Percentiles rank a stretch among this genome's conserved stretches.
Evolutionary conservation across 345 rosid species (phyloP).

Genomic region (Iberis pinnata): DNA sequence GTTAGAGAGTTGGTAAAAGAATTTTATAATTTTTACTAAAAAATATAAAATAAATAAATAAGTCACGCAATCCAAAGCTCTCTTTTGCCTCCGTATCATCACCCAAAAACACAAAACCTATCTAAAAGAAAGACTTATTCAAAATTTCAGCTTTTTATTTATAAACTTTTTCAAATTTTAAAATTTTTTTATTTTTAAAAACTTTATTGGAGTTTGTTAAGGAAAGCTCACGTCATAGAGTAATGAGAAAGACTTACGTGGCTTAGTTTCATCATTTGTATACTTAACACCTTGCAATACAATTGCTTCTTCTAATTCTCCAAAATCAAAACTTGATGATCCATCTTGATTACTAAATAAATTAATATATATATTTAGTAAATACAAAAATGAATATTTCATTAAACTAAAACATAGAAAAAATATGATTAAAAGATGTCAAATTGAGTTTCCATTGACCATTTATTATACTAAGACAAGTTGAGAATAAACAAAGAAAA

Average conservation of each 20-base stretch:
- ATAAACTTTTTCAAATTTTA: not conserved
- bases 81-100: constrained; percentile 53
- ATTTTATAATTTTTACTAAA: not conserved
- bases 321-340: constrained; percentile 73
- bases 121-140: constrained; percentile 48
- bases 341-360: constrained; percentile 69
- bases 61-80: constrained; percentile 60
- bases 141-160: constrained; percentile 25
- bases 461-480: constrained; percentile 8
- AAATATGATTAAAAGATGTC: no score
- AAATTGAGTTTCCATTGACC: constrained; percentile 11
- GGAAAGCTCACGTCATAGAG: constrained; percentile 52
- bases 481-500: constrained; percentile 12
- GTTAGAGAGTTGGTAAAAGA: constrained; percentile 28
- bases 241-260: constrained; percentile 40
- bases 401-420: no score
- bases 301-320: constrained; percentile 98
- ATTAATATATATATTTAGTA: no score
- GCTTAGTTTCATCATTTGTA: constrained; percentile 72
- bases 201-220: constrained; percentile 42
- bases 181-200: not conserved
- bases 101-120: constrained; percentile 54
- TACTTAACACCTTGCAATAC: constrained; percentile 76
- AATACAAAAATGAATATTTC: constrained; percentile 22
- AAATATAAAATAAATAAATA: constrained; percentile 11